phyloP scores from a whole-genome alignment of 768 basidiomycete genomes.

The Termitomyces sp. region DNA sequence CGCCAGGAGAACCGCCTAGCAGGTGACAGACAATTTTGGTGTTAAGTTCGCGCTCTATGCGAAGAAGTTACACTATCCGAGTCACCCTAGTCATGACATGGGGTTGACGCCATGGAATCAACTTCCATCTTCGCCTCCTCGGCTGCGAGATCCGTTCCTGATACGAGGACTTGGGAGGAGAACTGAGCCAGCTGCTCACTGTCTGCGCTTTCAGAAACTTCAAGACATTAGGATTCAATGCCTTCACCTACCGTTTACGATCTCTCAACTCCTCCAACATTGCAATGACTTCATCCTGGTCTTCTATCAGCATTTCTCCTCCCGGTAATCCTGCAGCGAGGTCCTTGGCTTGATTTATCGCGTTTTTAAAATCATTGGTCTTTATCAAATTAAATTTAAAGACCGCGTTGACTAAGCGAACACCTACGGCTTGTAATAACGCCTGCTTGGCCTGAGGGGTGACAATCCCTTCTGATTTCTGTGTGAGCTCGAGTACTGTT shows the following conservation, averaged over 20 bases:
- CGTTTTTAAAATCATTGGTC: constrained; percentile 69
- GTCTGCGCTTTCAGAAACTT: neutral
- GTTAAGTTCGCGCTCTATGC: neutral
- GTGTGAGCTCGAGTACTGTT: constrained; percentile 55
- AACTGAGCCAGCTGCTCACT: constrained; percentile 56
- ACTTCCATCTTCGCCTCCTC: constrained; percentile 51
- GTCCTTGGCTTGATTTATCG: constrained; percentile 54
- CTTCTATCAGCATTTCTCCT: constrained; percentile 61
- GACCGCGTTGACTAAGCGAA: neutral
- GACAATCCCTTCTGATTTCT: constrained; percentile 45
- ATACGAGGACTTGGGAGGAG: constrained; percentile 32
- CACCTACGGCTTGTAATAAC: constrained; percentile 53
- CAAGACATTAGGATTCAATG: neutral
- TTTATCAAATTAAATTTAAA: constrained; percentile 18
- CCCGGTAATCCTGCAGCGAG: constrained; percentile 57
- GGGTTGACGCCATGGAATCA: constrained; percentile 74
- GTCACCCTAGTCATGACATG: constrained; percentile 30
- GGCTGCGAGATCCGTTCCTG: constrained; percentile 20
- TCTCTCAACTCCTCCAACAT: constrained; percentile 63
- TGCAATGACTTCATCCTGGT: constrained; percentile 65
- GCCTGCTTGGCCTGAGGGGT: constrained; percentile 61
- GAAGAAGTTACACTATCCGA: neutral
- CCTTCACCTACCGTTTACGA: constrained; percentile 47
- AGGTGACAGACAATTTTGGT: neutral
- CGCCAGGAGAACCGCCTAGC: neutral